Evolutionary conservation across 2,329 filamentous ascomycete species (phyloP).

Genomic region (Cercospora nicotianae): DNA sequence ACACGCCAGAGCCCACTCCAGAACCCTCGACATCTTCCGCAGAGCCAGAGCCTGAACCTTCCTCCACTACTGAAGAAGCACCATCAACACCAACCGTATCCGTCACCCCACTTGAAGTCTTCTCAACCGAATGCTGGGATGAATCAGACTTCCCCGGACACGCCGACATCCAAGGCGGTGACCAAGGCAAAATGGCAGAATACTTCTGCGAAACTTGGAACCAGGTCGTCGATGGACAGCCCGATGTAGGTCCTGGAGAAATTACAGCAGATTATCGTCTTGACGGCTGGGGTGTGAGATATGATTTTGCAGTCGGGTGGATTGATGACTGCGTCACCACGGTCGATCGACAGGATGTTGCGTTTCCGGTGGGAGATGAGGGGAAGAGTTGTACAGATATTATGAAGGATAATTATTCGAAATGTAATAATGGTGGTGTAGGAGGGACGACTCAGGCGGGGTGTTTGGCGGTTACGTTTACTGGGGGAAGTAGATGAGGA

Average conservation of each 20-base stretch:
- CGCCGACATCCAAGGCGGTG: background rate
- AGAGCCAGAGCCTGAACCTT: background rate
- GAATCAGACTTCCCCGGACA: background rate
- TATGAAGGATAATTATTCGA: background rate
- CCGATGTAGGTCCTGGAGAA: background rate
- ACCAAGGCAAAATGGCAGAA: background rate
- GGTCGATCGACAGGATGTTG: background rate
- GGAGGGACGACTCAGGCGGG: background rate
- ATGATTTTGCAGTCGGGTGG: background rate
- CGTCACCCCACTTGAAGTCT: background rate
- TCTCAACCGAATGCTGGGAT: background rate
- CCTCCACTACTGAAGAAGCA: background rate
- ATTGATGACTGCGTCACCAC: background rate
- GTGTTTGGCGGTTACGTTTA: background rate
- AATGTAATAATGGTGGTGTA: background rate
- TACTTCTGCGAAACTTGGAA: background rate
- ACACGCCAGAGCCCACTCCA: background rate
- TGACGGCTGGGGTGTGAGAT: background rate
- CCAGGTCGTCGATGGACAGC: background rate
- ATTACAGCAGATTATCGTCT: background rate
- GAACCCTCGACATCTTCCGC: background rate
- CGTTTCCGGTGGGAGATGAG: background rate
- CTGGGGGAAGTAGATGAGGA: background rate
- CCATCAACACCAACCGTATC: background rate
- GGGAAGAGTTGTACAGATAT: background rate